Evolutionary conservation across 306 rosid species (phyloP), one percentile per base, ranked within the genome.

Genomic region (barrel medic (Medicago truncatula)): DNA sequence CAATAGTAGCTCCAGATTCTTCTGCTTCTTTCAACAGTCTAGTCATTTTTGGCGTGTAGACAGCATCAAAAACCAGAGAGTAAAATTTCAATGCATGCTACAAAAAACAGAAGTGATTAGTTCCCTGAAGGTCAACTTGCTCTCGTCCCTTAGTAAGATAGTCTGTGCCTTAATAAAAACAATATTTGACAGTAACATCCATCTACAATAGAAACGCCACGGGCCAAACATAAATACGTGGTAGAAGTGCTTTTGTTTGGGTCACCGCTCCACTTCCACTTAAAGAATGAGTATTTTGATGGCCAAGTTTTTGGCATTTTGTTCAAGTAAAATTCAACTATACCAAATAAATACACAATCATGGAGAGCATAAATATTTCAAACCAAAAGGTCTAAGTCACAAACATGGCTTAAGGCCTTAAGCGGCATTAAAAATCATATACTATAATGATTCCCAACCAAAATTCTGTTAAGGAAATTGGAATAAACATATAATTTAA

Each of bases 21-120:
- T 86, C 88, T n/a, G 98, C 97, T 79, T 94, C 98, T 67, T 74
- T 86, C 85, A 94, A 83, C 67, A 95, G 97, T 86, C 88, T 90
- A 39, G 97, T 95, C 28, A 89, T 82, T 80, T 83, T 89, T 20
- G 98, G 98, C 5, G 93, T 89, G 85, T 95, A 95, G 75, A 95
- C 91, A 3, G 97, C 98, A 74, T 95, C 98, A 9, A 95, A 95
- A 78, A 92, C 97, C 78, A 95, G 78, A 4, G 97, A 85, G 79
- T 95, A 95, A 56, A 20, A 49, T 79, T 74, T 86, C 71, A 95
- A 84, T 58, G 90, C 92, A 74, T 81, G 79, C 98, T 95, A 92
- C 81, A 84, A 83, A 87, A 87, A 84, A 83, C 76, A 71, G 74
- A 72, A 15, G 67, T 64, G 56, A 12, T 80, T 71, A 67, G 77